Evolutionary conservation across 352 stramenopile genomes (phyloP), one percentile per base, ranked within the genome.

Genomic region (Globisporangium radiosum): DNA sequence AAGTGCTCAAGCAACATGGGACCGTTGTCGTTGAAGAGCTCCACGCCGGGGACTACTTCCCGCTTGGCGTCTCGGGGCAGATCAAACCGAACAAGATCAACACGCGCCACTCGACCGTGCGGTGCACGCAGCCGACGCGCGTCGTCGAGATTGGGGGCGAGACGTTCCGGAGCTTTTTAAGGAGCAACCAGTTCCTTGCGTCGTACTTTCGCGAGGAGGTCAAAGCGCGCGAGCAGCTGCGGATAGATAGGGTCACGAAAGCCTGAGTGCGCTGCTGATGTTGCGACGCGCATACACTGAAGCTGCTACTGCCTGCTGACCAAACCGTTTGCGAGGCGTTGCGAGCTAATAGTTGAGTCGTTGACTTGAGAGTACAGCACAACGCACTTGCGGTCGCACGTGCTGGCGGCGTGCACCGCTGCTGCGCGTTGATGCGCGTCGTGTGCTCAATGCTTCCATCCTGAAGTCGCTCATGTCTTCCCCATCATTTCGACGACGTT

Each of bases 121-220:
- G 78, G 17, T 89, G 78, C 63, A 88, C 70, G 14, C 60, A 86
- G 52, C 76, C 76, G 40, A 85, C 79, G 11, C 80, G 77, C 47
- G 76, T 93, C 33, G 74, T 93, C 17, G 83, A 93, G 62, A 91
- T 93, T 53, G 76, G 81, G 15, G 83, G 83, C 5, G 81, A 93
- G 60, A 85, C 78, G 4, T 93, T 93, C 59, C 83, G 83, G 38
- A 93, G 83, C 60, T 93, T 93, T 49, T 66, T 93, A 37, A 78
- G 81, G 50, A 93, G 83, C 62, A 87, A 90, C 63, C 78, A 90
- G 66, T 93, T 93, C 57, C 76, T 91, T 59, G 75, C 78, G 7
- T 84, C 83, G 33, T 93, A 88, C 58, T 93, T 90, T 51, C 72
- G 75, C 14, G 70, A 90, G 37, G 75, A 91, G 48, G 78, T 91